Evolutionary conservation across 192 early-diverging fungal species (phyloP), one percentile per base, ranked within the genome.

Genomic region (Umbelopsis isabellina): DNA sequence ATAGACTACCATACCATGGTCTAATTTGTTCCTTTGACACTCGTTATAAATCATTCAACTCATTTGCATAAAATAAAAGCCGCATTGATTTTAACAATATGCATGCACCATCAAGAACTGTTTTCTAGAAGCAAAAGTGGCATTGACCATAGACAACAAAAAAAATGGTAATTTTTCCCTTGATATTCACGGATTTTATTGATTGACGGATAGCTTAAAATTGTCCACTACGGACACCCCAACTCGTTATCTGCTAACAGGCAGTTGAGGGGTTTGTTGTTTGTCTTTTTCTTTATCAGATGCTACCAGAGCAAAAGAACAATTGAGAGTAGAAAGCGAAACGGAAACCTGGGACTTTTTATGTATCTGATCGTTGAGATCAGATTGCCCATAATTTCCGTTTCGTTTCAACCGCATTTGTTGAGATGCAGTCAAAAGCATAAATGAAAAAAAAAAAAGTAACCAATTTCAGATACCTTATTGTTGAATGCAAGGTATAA

Each of bases 301-400:
- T 52, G 51, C 51, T 52, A 22, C 25, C 10, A 52, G 25, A 52
- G 21, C 37, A 41, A 41, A 41, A 41, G 37, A 41, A 41, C 37
- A 41, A 41, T 41, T 41, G 37, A 41, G 51, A 12, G 27, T 35
- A 61, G 27, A 61, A 61, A 61, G 55, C 55, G 27, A 61, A 61
- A 35, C 18, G 27, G 55, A 61, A 61, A 25, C 15, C 15, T 61
- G 55, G 55, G 55, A 61, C 55, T 61, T 61, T 58, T 61, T 61
- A 61, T 61, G 55, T 61, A 25, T 61, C 33, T 61, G 55, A 61
- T 61, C 23, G 55, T 61, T 61, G 55, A 61, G 55, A 61, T 61
- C 55, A 61, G 33, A 61, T 25, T 61, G 55, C 55, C 55, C 55
- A 61, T 2, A 35, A 61, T 27, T 61, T 61, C 55, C 55, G 33